phyloP scores from a whole-genome alignment of 345 rosid genomes.

The Hevea brasiliensis region DNA sequence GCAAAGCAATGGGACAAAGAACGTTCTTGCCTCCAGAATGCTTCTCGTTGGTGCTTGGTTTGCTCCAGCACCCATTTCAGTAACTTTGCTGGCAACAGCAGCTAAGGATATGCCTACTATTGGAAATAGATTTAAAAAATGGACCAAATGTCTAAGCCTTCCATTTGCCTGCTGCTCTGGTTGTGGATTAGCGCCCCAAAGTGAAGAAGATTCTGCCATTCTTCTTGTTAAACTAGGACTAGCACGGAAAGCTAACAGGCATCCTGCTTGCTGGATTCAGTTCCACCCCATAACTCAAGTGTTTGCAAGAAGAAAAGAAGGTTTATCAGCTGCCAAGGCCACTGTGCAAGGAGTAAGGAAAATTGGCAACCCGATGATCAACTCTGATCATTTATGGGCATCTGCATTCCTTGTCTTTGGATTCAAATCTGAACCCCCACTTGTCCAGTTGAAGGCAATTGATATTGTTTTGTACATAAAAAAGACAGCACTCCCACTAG shows the following conservation, averaged over 20 bases:
- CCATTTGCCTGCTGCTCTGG: conserved; percentile 61
- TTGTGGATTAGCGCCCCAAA: conserved; percentile 65
- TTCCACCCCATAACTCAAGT: conserved; percentile 71
- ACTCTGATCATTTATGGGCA: conserved; percentile 85
- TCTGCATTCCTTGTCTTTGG: conserved; percentile 90
- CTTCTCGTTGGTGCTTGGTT: conserved; percentile 88
- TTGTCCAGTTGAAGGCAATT: conserved; percentile 68
- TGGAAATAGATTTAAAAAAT: conserved; percentile 53
- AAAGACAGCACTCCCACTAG: conserved; percentile 79
- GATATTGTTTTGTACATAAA: conserved; percentile 78
- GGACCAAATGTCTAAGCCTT: conserved; percentile 58
- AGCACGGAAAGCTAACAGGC: conserved; percentile 55
- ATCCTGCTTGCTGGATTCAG: conserved; percentile 74
- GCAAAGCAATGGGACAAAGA: conserved; percentile 60
- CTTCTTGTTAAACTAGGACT: conserved; percentile 75
- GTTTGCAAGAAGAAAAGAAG: conserved; percentile 59
- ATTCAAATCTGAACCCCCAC: conserved; percentile 78
- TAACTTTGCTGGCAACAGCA: conserved; percentile 56
- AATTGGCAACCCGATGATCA: conserved; percentile 44
- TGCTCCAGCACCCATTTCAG: conserved; percentile 71
- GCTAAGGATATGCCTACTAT: conserved; percentile 63
- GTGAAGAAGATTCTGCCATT: conserved; percentile 75
- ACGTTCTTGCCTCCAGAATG: conserved; percentile 68
- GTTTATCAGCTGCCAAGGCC: conserved; percentile 61
- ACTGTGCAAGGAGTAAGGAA: conserved; percentile 61